A percentile compares a stretch with the other conserved stretches of the same genome.
Conservation (phyloP, 1,284 basidiomycete species). For the Peniophora sp. region DNA sequence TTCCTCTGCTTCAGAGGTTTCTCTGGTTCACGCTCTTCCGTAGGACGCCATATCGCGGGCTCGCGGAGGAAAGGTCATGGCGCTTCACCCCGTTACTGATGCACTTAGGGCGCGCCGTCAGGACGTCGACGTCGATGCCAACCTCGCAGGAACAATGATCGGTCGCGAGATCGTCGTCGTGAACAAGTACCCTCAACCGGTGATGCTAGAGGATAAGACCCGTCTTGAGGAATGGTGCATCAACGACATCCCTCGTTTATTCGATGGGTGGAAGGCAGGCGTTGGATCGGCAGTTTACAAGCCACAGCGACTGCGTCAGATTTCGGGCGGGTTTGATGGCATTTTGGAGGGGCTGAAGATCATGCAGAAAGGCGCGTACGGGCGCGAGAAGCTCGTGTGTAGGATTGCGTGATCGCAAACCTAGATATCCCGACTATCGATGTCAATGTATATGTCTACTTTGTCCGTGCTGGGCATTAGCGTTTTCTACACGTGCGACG, state of each 20-base stretch:
- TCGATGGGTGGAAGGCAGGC: neutral
- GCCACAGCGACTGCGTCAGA: neutral
- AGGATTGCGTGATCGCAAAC: neutral
- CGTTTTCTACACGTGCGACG: too few relatives aligned
- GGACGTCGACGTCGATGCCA: conserved; percentile 7
- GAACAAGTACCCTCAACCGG: neutral
- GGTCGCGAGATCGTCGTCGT: conserved; percentile 2
- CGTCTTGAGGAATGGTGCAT: neutral
- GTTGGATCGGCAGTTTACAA: neutral
- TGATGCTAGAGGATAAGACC: neutral
- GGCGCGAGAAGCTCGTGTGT: neutral
- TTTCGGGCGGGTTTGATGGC: neutral
- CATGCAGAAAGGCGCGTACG: neutral
- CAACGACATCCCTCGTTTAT: neutral
- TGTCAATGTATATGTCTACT: too few relatives aligned
- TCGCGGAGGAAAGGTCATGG: neutral
- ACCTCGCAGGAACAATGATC: conserved; percentile 12
- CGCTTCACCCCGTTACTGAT: conserved; percentile 3
- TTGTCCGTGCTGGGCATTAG: too few relatives aligned
- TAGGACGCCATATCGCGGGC: neutral
- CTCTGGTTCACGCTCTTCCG: neutral
- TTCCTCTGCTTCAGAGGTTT: neutral
- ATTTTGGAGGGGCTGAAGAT: neutral
- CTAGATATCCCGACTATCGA: too few relatives aligned
- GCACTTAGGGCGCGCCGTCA: neutral